phyloP scores from a whole-genome alignment of 768 basidiomycete species.

The Leccinum obscurum region DNA sequence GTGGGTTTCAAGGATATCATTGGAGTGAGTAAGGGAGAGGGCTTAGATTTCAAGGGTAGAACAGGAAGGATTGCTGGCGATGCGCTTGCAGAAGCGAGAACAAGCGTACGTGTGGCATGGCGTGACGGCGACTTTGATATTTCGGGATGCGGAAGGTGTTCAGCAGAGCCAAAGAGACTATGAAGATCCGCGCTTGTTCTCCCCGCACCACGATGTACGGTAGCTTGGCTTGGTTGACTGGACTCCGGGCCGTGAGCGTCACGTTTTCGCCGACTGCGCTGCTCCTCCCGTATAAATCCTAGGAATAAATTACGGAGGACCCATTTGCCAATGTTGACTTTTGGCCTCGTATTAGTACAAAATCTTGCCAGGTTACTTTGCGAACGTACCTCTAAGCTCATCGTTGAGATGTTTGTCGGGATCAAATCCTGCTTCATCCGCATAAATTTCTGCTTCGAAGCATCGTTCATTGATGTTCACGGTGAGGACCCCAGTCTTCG shows the following conservation, averaged over 20 bases:
- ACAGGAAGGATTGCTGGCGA: conserved; percentile 61
- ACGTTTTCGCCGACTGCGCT: conserved; percentile 41
- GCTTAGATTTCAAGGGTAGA: conserved; percentile 41
- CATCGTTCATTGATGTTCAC: conserved; percentile 85
- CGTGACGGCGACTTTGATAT: conserved; percentile 24
- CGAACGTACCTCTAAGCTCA: conserved; percentile 73
- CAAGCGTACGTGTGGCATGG: conserved; percentile 38
- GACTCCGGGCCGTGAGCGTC: conserved; percentile 25
- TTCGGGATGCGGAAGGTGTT: conserved; percentile 32
- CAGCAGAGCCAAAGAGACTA: conserved; percentile 18
- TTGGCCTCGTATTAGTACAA: conserved; percentile 8
- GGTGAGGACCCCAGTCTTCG: conserved; percentile 83
- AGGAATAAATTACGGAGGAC: conserved; percentile 82
- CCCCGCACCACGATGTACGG: conserved; percentile 25
- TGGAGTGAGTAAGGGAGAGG: conserved; percentile 60
- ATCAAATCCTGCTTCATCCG: conserved; percentile 81
- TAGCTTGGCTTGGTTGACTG: conserved; percentile 15
- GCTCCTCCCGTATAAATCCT: conserved; percentile 73
- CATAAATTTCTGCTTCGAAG: conserved; percentile 95
- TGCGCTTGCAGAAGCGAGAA: conserved; percentile 66
- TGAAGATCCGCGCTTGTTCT: conserved; percentile 29
- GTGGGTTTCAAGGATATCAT: conserved; percentile 51
- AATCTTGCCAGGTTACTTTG: conserved; percentile 2
- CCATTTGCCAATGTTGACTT: conserved; percentile 95
- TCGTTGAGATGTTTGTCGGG: conserved; percentile 64